These are phyloP conservation scores for Angomonas desouzai DNA, from an alignment of 208 protist genomes.

Conservation along the genomic window DNA sequence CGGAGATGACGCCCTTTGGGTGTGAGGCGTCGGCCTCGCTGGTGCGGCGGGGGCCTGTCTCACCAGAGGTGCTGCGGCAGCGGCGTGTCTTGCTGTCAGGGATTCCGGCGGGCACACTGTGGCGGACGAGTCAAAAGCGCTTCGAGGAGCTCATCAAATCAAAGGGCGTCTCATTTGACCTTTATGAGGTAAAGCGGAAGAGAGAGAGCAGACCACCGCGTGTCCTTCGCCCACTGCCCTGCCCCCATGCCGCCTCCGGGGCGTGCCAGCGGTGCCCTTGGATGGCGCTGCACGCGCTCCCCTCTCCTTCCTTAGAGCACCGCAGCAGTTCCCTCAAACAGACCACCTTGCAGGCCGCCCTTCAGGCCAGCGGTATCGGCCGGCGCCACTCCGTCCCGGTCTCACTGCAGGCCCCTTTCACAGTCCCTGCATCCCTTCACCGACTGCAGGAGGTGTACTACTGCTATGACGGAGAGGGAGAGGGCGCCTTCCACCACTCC, in stretches of 20 bases:
- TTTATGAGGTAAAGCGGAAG: not conserved
- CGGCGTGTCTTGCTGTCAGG: slow-evolving; percentile 20
- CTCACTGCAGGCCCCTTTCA: slow-evolving; percentile 41
- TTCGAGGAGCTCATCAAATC: not conserved
- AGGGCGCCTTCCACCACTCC: not conserved
- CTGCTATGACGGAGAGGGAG: slow-evolving; percentile 17
- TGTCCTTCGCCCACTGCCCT: slow-evolving; percentile 23
- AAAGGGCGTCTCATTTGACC: not conserved
- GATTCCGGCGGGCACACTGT: slow-evolving; percentile 21
- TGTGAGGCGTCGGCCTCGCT: slow-evolving; percentile 30
- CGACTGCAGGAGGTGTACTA: slow-evolving; percentile 51
- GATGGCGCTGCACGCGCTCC: slow-evolving; percentile 37
- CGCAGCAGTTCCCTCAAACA: slow-evolving; percentile 32
- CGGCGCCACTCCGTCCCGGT: slow-evolving; percentile 1
- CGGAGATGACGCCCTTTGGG: slow-evolving; percentile 34
- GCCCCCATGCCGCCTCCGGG: slow-evolving; percentile 20
- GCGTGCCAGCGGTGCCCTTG: slow-evolving; percentile 66
- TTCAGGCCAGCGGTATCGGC: slow-evolving; percentile 13
- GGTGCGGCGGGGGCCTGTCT: not conserved
- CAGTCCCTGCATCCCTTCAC: slow-evolving; percentile 26
- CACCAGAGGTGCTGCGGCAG: not conserved
- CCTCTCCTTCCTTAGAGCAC: slow-evolving; percentile 11
- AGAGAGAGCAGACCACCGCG: not conserved
- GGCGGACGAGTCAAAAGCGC: not conserved
- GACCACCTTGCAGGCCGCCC: slow-evolving; percentile 16